Evolutionary conservation across 2,329 filamentous ascomycete genomes (phyloP).

Genomic region (Calonectria leucothoes): DNA sequence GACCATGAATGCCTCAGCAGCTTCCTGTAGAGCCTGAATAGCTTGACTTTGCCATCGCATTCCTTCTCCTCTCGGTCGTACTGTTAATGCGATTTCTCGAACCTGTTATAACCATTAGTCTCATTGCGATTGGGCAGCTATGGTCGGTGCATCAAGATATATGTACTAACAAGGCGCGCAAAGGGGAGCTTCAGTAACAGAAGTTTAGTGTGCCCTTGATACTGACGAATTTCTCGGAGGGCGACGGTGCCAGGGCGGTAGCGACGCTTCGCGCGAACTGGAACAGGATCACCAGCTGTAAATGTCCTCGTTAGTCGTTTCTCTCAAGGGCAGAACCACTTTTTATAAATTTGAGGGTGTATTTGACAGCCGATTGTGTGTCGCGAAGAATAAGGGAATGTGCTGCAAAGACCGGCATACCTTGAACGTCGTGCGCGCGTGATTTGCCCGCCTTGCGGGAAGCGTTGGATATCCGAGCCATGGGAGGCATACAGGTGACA

Average conservation of each 20-base stretch:
- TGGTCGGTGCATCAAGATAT: neutral
- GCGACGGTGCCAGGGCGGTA: constrained; percentile 87
- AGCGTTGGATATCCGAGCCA: constrained; percentile 32
- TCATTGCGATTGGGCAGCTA: neutral
- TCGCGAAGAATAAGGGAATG: neutral
- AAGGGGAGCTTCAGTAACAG: constrained; percentile 85
- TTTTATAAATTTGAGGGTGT: neutral
- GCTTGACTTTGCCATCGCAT: constrained; percentile 97
- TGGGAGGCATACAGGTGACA: constrained; percentile 12
- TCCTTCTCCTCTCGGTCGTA: constrained; percentile 72
- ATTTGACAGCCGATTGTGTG: neutral
- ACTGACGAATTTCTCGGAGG: constrained; percentile 89
- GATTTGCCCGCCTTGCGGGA: constrained; percentile 43
- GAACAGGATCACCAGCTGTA: constrained; percentile 79
- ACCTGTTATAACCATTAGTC: constrained; percentile 36
- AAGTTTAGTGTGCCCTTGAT: constrained; percentile 90
- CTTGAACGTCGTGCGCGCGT: constrained; percentile 55
- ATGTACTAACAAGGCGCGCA: constrained; percentile 73
- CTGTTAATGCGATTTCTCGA: constrained; percentile 77
- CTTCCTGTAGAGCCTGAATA: constrained; percentile 92
- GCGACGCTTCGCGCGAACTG: constrained; percentile 69
- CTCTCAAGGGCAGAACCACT: neutral
- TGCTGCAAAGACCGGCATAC: constrained; percentile 41
- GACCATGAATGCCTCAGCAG: constrained; percentile 94
- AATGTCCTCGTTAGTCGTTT: constrained; percentile 31